phyloP scores from a whole-genome alignment of 257 asterid species.

The Verbena officinalis region DNA sequence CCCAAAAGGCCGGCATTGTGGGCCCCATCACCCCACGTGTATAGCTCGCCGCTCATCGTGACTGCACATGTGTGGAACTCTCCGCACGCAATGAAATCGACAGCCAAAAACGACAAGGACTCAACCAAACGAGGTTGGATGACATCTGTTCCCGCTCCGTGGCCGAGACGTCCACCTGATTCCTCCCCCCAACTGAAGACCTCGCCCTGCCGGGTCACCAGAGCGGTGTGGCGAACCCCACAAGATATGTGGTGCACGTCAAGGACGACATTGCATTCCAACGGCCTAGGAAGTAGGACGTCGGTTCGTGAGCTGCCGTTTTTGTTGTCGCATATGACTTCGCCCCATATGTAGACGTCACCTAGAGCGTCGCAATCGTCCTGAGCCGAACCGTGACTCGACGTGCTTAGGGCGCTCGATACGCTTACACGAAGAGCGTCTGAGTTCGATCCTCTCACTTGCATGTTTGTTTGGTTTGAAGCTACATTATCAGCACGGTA shows the following conservation, averaged over 20 bases:
- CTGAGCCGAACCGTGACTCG: conserved; percentile 93
- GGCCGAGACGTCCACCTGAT: conserved; percentile 96
- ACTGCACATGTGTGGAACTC: conserved; percentile 93
- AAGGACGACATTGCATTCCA: conserved; percentile 74
- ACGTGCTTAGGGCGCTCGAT: conserved; percentile 95
- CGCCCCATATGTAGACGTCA: conserved; percentile 96
- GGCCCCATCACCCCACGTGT: conserved; percentile 95
- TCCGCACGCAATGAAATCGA: conserved; percentile 88
- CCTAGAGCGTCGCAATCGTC: conserved; percentile 93
- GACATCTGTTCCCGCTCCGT: conserved; percentile 75
- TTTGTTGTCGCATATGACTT: conserved; percentile 77
- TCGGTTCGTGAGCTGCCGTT: conserved; percentile 81
- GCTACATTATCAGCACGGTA: conserved; percentile 44
- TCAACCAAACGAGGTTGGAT: conserved; percentile 71
- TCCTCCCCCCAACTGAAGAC: conserved; percentile 97
- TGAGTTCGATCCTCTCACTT: conserved; percentile 72
- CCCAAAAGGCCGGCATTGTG: conserved; percentile 91
- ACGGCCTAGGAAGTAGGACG: conserved; percentile 76
- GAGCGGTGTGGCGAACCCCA: conserved; percentile 84
- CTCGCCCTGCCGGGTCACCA: conserved; percentile 91
- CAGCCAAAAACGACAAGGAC: conserved; percentile 58
- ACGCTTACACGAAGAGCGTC: conserved; percentile 92
- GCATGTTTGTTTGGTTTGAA: conserved; percentile 75
- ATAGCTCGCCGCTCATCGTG: conserved; percentile 74
- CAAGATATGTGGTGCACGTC: conserved; percentile 89